These are phyloP conservation scores for Kuraishia piskuri DNA, from an alignment of 805 yeast species.

Conservation along the genomic window DNA sequence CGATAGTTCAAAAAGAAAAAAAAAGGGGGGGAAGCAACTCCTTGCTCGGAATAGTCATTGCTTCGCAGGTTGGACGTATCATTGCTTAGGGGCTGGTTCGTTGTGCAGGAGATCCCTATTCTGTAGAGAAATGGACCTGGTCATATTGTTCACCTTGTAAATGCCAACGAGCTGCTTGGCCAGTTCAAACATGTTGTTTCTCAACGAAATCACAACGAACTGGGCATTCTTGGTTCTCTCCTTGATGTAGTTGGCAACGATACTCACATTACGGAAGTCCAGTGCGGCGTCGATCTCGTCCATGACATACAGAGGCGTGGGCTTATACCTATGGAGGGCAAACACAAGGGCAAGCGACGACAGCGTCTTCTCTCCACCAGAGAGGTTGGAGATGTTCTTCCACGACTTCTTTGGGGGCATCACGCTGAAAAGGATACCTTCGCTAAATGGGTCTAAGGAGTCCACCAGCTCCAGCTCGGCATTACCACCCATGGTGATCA, in stretches of 20 bases:
- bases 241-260: slow-evolving; percentile 94
- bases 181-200: slow-evolving; percentile 97
- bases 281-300: slow-evolving; percentile 99
- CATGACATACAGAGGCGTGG: slow-evolving; percentile 97
- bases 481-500: slow-evolving; percentile 99
- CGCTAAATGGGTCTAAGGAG: slow-evolving; percentile 94
- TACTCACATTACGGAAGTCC: slow-evolving; percentile 93
- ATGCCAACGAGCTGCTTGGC: slow-evolving; percentile 93
- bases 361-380: slow-evolving; percentile 97
- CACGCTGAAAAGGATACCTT: slow-evolving; percentile 92
- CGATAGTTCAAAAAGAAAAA: background rate
- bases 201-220: slow-evolving; percentile 86
- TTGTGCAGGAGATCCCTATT: slow-evolving; percentile 37
- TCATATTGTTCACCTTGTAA: slow-evolving; percentile 87
- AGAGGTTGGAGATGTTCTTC: slow-evolving; percentile 89
- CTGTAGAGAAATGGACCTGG: slow-evolving; percentile 70
- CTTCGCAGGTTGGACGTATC: too few relatives aligned
- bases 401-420: slow-evolving; percentile 99
- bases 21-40: too few relatives aligned
- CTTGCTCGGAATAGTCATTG: too few relatives aligned
- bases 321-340: slow-evolving; percentile 92
- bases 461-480: slow-evolving; percentile 96
- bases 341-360: slow-evolving; percentile 92
- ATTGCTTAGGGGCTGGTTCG: background rate
- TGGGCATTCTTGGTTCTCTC: slow-evolving; percentile 96